Evolutionary conservation across 176 grass and related monocot genomes (phyloP), one percentile per base, ranked within the genome.

Genomic region (Leersia perrieri): DNA sequence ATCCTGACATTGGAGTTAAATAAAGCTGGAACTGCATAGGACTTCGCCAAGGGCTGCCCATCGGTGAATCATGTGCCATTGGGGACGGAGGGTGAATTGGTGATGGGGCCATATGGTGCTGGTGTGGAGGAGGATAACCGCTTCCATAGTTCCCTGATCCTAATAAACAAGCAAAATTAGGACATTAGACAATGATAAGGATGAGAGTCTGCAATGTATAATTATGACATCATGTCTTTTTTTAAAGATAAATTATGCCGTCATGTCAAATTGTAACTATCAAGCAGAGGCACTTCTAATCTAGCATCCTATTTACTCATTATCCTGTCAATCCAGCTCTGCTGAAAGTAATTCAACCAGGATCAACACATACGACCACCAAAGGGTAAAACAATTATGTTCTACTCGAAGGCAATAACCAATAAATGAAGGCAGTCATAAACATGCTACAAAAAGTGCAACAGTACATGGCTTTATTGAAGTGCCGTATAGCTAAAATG

Each of bases 1-100:
- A 81, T 89, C 73, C 87, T 82, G 72, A 49, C 73, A 77, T 82
- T 22, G 78, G 83, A 85, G 74, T 70, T n/a, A n/a, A n/a, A n/a
- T n/a, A n/a, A n/a, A n/a, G n/a, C 66, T 82, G 78, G 72, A 73
- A 86, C 30, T 72, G 83, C 66, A 72, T 67, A 72, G 82, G 77
- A 66, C 33, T 42, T 81, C 10, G 79, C 82, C 82, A 82, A 77
- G 77, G 72, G 60, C 58, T 81, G 45, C 35, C 65, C 77, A 58
- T 35, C 20, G 55, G 72, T 82, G 65, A 42, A 81, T 55, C 72
- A 2, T 10, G 36, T 57, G 47, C 40, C 34, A 76, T 85, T 20
- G 0, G 51, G 10, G 51, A 75, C 57, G 35, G 77, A 29, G 45
- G 33, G 34, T 75, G 69, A 66, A 40, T 32, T 74, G 77, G 62